These are phyloP conservation scores for Solanum neorickii DNA, from an alignment of 257 asterid genomes.

Conservation along the genomic window DNA sequence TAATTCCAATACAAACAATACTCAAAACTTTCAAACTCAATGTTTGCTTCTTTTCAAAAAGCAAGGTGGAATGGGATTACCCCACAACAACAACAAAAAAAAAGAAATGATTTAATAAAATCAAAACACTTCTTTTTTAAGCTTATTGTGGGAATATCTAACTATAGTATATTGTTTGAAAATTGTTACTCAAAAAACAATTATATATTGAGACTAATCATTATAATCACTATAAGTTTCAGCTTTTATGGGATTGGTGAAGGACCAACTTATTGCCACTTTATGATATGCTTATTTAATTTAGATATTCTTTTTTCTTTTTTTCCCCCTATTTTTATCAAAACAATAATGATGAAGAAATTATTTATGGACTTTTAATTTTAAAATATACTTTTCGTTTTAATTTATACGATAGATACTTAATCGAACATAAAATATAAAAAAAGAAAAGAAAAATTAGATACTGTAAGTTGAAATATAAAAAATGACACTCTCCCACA, in stretches of 20 bases:
- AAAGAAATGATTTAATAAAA: neutral
- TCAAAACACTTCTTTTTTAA: slow-evolving; percentile 3
- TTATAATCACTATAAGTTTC: slow-evolving; percentile 37
- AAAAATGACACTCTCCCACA: neutral
- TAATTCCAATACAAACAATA: slow-evolving; percentile 46
- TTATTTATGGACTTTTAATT: neutral
- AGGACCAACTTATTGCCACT: slow-evolving; percentile 14
- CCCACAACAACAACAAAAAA: slow-evolving; percentile 15
- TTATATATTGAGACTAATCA: slow-evolving; percentile 39
- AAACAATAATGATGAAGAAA: neutral
- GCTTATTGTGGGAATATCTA: slow-evolving; percentile 10
- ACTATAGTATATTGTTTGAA: neutral
- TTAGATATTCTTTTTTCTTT: neutral
- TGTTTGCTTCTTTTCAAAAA: slow-evolving; percentile 37
- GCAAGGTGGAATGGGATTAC: slow-evolving; percentile 20
- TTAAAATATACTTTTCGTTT: neutral
- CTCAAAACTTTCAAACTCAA: slow-evolving; percentile 30
- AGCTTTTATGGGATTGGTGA: slow-evolving; percentile 49
- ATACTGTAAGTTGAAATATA: neutral
- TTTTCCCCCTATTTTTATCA: neutral
- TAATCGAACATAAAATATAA: neutral
- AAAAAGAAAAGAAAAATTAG: no score
- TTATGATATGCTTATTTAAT: neutral
- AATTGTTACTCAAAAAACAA: neutral
- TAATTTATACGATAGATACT: neutral